Percentiles rank a stretch among this genome's conserved stretches.
Conservation (phyloP, 495 filamentous ascomycete species). For the Letharia columbiana region DNA sequence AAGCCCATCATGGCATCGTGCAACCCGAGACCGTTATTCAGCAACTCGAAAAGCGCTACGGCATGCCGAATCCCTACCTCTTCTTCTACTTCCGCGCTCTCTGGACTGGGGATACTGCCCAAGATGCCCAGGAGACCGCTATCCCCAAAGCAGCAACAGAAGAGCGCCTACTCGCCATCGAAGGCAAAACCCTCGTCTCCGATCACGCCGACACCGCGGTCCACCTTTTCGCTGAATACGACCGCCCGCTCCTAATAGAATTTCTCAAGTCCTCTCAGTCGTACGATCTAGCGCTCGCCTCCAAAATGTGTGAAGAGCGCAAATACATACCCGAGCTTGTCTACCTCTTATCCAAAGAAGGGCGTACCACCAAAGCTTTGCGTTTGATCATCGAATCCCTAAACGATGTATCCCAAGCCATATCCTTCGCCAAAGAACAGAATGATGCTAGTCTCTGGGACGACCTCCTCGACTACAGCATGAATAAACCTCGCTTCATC, state of each 20-base stretch:
- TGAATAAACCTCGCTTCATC: constrained; percentile 95
- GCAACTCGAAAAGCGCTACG: constrained; percentile 50
- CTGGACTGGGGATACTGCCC: constrained; percentile 62
- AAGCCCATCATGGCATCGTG: constrained; percentile 81
- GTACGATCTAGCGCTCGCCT: constrained; percentile 72
- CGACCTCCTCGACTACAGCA: constrained; percentile 85
- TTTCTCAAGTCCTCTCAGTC: constrained; percentile 77
- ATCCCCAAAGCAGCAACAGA: constrained; percentile 13
- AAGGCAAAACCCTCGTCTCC: constrained; percentile 69
- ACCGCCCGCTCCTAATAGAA: constrained; percentile 69
- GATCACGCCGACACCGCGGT: constrained; percentile 78
- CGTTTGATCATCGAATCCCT: constrained; percentile 85
- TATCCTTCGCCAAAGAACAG: constrained; percentile 87
- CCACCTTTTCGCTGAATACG: constrained; percentile 74
- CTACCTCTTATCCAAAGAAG: constrained; percentile 87
- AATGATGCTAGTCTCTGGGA: constrained; percentile 88
- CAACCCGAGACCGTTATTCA: constrained; percentile 64
- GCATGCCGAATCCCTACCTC: constrained; percentile 41
- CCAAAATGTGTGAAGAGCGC: constrained; percentile 63
- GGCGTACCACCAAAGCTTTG: constrained; percentile 80
- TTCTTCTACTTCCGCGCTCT: constrained; percentile 85
- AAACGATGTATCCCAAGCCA: constrained; percentile 80
- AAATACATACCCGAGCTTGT: constrained; percentile 85
- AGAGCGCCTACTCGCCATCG: constrained; percentile 13
- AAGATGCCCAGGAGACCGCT: constrained; percentile 28